Percentiles rank a stretch among this genome's conserved stretches.
phyloP scores from a whole-genome alignment of 176 grass and related monocot genomes.

The Olyra latifolia region DNA sequence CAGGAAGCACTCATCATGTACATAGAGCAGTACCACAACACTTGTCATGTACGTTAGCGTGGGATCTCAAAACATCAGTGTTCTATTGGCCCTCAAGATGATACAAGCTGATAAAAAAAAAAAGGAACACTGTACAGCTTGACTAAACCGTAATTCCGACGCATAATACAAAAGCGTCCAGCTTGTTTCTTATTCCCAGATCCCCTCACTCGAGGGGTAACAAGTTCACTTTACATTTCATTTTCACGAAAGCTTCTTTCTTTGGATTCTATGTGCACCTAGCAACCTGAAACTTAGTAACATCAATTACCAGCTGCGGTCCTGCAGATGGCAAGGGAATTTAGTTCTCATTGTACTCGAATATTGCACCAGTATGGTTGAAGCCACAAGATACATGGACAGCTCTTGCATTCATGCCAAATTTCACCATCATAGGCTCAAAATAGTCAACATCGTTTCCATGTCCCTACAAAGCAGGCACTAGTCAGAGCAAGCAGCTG shows the following conservation, averaged over 20 bases:
- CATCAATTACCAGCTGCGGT: neutral
- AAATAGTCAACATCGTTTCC: slow-evolving; percentile 79
- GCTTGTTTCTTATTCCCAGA: slow-evolving; percentile 10
- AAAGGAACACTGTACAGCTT: slow-evolving; percentile 26
- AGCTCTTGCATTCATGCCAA: slow-evolving; percentile 51
- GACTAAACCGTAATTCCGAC: slow-evolving; percentile 13
- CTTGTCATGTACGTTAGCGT: neutral
- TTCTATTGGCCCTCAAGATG: neutral
- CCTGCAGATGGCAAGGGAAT: neutral
- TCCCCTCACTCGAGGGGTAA: neutral
- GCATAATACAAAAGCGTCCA: slow-evolving; percentile 13
- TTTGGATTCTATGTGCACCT: slow-evolving; percentile 23
- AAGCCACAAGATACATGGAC: slow-evolving; percentile 88
- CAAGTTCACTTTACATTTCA: neutral
- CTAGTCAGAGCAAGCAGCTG: neutral
- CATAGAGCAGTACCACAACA: neutral
- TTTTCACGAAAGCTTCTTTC: neutral
- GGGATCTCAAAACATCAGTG: neutral
- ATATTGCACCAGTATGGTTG: slow-evolving; percentile 88
- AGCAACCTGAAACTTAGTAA: slow-evolving; percentile 3
- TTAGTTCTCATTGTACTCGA: slow-evolving; percentile 55
- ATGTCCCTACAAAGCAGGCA: slow-evolving; percentile 65
- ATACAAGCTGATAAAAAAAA: slow-evolving; percentile 2
- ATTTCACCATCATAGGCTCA: slow-evolving; percentile 64
- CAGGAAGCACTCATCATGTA: neutral